Percentiles rank a stretch among this genome's conserved stretches.
These are phyloP conservation scores for Debaryomyces tyrocola DNA, from an alignment of 805 yeast species.

Conservation along the genomic window DNA sequence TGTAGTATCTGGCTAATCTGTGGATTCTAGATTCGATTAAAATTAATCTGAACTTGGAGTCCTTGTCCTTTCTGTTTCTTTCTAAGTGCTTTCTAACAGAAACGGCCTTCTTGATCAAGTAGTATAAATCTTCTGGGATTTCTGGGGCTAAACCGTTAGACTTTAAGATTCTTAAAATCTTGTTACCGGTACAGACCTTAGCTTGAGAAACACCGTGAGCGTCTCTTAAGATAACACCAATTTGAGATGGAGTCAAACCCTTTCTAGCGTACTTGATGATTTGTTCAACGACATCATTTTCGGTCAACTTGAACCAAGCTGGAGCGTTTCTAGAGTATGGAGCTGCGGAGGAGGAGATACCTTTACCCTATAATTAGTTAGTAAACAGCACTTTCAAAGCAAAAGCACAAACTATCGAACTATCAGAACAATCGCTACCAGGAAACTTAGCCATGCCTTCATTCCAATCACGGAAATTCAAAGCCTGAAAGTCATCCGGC, in stretches of 20 bases:
- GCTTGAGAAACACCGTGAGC: constrained; percentile 99
- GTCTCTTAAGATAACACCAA: constrained; percentile 99
- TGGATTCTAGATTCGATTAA: constrained; percentile 99
- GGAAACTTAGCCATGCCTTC: too few species aligned
- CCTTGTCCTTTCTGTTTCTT: constrained; percentile 99
- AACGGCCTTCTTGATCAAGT: constrained; percentile 99
- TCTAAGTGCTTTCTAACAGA: constrained; percentile 99
- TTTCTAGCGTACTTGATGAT: constrained; percentile 99
- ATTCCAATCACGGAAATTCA: too few species aligned
- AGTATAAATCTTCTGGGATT: constrained; percentile 99
- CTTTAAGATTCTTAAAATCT: constrained; percentile 98
- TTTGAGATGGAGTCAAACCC: constrained; percentile 99
- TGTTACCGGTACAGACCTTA: constrained; percentile 97
- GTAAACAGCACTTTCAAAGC: constrained; percentile 21
- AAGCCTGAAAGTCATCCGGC: neutral
- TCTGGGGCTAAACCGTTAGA: constrained; percentile 99
- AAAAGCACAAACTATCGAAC: neutral
- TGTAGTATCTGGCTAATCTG: constrained; percentile 99
- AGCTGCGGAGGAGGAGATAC: constrained; percentile 97
- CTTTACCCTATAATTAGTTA: constrained; percentile 82
- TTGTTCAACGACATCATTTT: constrained; percentile 96
- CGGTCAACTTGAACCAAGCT: constrained; percentile 97
- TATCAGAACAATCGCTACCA: too few species aligned
- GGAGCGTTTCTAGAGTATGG: constrained; percentile 99
- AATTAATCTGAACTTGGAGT: constrained; percentile 99